A percentile compares a stretch with the other conserved stretches of the same genome.
Evolutionary conservation across 2,329 filamentous ascomycete genomes (phyloP).

Genomic region (Blastomyces parvus): DNA sequence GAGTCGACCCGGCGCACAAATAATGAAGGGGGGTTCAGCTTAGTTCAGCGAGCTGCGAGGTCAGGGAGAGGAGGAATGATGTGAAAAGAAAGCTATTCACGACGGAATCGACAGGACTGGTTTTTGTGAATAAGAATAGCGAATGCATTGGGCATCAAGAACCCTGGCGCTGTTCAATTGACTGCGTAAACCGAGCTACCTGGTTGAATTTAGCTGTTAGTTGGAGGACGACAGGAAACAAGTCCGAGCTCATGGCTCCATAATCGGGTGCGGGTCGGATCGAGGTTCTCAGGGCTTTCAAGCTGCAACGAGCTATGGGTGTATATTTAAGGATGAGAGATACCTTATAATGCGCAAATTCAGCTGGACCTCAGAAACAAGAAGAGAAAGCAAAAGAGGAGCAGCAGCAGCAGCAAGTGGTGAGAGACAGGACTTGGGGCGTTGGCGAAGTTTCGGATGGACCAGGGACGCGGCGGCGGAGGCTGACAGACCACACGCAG

Average conservation of each 20-base stretch:
- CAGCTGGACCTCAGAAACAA: not conserved
- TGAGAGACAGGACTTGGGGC: not conserved
- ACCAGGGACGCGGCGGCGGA: not conserved
- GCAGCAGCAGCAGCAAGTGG: not conserved
- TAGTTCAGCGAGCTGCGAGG: too few species aligned
- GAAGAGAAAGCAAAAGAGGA: not conserved
- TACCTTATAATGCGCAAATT: not conserved
- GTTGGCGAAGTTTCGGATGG: not conserved
- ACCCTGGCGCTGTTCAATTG: not conserved
- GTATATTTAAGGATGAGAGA: not conserved
- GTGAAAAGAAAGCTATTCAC: not conserved
- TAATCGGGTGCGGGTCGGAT: not conserved
- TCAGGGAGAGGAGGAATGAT: not conserved
- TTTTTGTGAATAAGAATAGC: not conserved
- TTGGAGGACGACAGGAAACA: not conserved
- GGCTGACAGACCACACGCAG: too few species aligned
- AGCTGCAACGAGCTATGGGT: not conserved
- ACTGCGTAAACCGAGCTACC: not conserved
- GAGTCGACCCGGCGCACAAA: not conserved
- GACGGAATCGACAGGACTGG: not conserved
- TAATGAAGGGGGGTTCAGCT: not conserved
- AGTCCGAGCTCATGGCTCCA: not conserved
- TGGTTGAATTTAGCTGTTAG: not conserved
- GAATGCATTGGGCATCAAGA: not conserved
- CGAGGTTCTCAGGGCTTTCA: not conserved